Conservation (phyloP, 352 stramenopile species). For the Phytophthora capsici region DNA sequence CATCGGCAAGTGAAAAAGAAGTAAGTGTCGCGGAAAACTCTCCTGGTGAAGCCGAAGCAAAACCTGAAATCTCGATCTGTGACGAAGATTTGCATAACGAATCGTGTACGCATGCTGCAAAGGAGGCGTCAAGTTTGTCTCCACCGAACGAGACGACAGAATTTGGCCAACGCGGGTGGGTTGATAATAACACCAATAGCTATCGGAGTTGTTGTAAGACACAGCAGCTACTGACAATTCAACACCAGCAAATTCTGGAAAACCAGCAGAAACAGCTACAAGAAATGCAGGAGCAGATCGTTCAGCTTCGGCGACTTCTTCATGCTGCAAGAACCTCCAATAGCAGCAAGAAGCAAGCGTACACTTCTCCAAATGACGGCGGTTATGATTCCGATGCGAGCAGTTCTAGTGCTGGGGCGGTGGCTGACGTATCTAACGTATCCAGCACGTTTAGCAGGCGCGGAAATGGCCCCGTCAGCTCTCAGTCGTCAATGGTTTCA, state of each 20-base stretch:
- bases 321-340: conserved; percentile 25
- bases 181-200: conserved; percentile 17
- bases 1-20: conserved; percentile 10
- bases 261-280: conserved; percentile 76
- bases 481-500: conserved; percentile 33
- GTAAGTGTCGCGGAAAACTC: background rate
- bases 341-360: conserved; percentile 27
- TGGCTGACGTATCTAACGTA: conserved; percentile 34
- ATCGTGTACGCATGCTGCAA: conserved; percentile 2
- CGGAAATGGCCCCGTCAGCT: conserved; percentile 18
- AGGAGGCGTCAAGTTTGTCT: background rate
- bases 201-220: conserved; percentile 65
- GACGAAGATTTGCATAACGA: conserved; percentile 7
- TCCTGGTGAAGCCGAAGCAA: background rate
- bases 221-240: conserved; percentile 69
- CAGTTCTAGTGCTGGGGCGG: conserved; percentile 30
- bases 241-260: conserved; percentile 82
- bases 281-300: conserved; percentile 79
- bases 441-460: conserved; percentile 31
- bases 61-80: conserved; percentile 1
- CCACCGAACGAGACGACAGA: conserved; percentile 15
- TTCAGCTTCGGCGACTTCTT: conserved; percentile 55
- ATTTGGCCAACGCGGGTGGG: conserved; percentile 9
- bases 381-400: conserved; percentile 37
- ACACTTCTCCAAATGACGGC: conserved; percentile 6